Conservation (phyloP, 768 basidiomycete species). For the Psilocybe cubensis region DNA sequence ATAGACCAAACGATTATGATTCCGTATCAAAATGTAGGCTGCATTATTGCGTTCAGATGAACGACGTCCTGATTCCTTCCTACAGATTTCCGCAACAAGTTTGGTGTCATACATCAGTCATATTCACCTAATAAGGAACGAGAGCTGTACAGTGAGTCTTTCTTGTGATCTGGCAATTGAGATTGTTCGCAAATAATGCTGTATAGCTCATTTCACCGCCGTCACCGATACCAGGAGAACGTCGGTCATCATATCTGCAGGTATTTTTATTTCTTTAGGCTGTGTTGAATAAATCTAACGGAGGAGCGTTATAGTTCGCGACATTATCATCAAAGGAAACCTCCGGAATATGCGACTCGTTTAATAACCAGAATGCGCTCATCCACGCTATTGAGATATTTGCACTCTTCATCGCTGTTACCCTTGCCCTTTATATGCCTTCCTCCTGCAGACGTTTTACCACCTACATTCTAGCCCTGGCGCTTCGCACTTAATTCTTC, state of each 20-base stretch:
- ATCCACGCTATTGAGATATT: conserved; percentile 1
- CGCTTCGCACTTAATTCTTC: not conserved
- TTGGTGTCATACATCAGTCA: conserved; percentile 68
- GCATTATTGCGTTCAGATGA: not conserved
- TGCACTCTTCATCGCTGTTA: not conserved
- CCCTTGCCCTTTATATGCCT: not conserved
- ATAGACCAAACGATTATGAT: conserved; percentile 80
- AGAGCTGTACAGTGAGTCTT: conserved; percentile 67
- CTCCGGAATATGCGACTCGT: conserved; percentile 62
- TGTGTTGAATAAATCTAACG: conserved; percentile 6
- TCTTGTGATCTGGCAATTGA: not conserved
- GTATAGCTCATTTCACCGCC: conserved; percentile 74
- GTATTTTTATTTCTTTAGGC: conserved; percentile 40
- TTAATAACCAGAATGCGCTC: conserved; percentile 25
- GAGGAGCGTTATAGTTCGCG: conserved; percentile 54
- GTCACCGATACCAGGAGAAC: conserved; percentile 83
- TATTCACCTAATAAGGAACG: conserved; percentile 72
- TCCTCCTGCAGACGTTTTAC: not conserved
- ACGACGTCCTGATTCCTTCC: not conserved
- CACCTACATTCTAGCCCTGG: not conserved
- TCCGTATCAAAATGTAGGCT: conserved; percentile 73
- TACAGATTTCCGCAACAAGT: conserved; percentile 75
- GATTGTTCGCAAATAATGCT: not conserved
- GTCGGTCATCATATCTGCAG: conserved; percentile 71
- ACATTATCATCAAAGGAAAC: conserved; percentile 71